These are phyloP conservation scores for Lanmaoa pseudosensibilis DNA, from an alignment of 768 basidiomycete species.

Conservation along the genomic window DNA sequence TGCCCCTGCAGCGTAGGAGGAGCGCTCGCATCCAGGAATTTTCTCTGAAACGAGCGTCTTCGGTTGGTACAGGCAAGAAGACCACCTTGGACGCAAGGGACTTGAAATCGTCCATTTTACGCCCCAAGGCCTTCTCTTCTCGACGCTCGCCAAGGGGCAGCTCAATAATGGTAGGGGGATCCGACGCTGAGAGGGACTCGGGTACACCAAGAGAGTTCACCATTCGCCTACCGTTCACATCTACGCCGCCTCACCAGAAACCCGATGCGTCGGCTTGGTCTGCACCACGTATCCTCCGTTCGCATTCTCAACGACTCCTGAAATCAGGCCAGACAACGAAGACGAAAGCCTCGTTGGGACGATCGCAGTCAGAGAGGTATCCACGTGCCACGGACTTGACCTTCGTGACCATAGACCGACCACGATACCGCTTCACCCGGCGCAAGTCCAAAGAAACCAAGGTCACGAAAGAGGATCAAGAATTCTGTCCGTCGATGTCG, in stretches of 20 bases:
- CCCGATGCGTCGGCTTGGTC: conserved; percentile 3
- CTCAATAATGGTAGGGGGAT: not conserved
- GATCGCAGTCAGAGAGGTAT: conserved; percentile 29
- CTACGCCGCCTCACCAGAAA: conserved; percentile 16
- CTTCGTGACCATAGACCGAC: conserved; percentile 24
- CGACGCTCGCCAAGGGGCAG: not conserved
- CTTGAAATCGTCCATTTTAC: conserved; percentile 12
- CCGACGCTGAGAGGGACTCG: not conserved
- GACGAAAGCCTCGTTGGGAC: conserved; percentile 9
- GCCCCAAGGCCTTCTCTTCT: conserved; percentile 11
- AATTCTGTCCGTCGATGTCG: not conserved
- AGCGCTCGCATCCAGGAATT: conserved; percentile 27
- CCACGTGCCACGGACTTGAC: conserved; percentile 20
- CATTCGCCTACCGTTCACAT: conserved; percentile 27
- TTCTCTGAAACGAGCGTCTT: conserved; percentile 13
- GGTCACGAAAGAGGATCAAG: not conserved
- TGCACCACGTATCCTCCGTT: conserved; percentile 26
- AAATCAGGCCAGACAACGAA: not conserved
- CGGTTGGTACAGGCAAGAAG: not conserved
- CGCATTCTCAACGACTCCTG: conserved; percentile 23
- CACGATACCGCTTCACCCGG: conserved; percentile 20
- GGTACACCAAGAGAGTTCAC: conserved; percentile 14
- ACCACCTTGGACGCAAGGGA: not conserved
- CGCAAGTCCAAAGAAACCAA: conserved; percentile 11
- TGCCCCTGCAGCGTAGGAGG: conserved; percentile 15